Base-by-base conservation (phyloP, 1,139 yeast genomes). In the Kurtzmaniella quercitrusa region DNA sequence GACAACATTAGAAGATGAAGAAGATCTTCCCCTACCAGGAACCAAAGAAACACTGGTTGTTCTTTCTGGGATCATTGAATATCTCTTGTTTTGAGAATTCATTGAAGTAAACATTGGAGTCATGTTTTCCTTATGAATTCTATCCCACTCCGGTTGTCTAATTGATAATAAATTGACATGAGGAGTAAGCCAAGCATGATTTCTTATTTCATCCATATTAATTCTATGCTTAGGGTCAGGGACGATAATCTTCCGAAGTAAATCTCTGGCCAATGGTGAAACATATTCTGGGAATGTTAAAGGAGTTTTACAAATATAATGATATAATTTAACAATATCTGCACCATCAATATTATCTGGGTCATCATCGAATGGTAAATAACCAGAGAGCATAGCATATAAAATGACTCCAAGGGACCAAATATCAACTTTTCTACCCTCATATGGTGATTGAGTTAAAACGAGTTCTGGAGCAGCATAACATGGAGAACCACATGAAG, bases 381-480 rank as follows among this genome's bases (percentile, higher is more conserved):
- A 94, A 1, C 99, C 99, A 0, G 98, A 90, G 41, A 94, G 73
- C 96, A 94, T 93, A 12, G 98, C 98, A 60, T 90, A 93, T 41
- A 93, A 69, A 46, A 93, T 93, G 36, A 94, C 93, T 45, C 98
- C 98, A 54, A 96, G 81, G 1, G 96, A 89, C 98, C 98, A 93
- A 39, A 91, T 85, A 63, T 93, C 98, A 19, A 89, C 97, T 62
- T 88, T 90, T 50, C 90, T 78, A n/a, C 96, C 97, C 54, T 86
- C 90, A 61, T 93, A 93, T 17, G 94, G 93, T 44, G 81, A 76
- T 54, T 85, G 91, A 12, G 94, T 84, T 37, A 91, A 84, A 3
- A 93, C 98, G 48, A 93, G 70, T 63, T 93, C 98, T 0, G 98
- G 98, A 3, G 98, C 98, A 0, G 98, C 98, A 63, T 93, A 93